These are phyloP conservation scores for Senecio squalidus DNA, from an alignment of 140 eudicot genomes.

Conservation along the genomic window DNA sequence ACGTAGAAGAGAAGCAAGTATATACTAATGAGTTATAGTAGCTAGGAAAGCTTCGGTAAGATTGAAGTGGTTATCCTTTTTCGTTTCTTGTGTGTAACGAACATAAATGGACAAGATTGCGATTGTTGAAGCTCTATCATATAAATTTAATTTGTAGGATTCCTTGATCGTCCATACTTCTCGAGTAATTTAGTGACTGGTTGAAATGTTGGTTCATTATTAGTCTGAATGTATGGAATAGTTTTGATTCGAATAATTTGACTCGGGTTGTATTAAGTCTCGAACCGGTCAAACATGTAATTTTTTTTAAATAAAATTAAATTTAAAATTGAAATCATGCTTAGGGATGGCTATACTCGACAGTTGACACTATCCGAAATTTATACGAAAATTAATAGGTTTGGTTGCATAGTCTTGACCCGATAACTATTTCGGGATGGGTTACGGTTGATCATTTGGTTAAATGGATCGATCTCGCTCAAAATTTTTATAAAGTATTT, in stretches of 20 bases:
- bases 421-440: no score
- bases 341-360: no score
- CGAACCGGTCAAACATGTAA: no score
- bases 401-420: no score
- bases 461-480: no score
- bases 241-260: background rate
- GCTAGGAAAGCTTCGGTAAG: constrained; percentile 9
- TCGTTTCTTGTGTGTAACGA: constrained; percentile 18
- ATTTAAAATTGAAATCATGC: no score
- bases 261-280: no score
- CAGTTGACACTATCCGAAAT: no score
- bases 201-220: background rate
- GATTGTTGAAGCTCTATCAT: constrained; percentile 18
- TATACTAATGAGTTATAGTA: constrained; percentile 3
- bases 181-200: background rate
- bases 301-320: no score
- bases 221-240: background rate
- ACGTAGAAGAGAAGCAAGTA: constrained; percentile 16
- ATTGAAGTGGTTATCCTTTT: background rate
- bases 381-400: no score
- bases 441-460: no score
- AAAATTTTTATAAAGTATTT: no score
- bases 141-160: background rate
- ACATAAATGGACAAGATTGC: constrained; percentile 8
- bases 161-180: background rate